Evolutionary conservation across 345 rosid genomes (phyloP).

Genomic region (Camelina laxa): DNA sequence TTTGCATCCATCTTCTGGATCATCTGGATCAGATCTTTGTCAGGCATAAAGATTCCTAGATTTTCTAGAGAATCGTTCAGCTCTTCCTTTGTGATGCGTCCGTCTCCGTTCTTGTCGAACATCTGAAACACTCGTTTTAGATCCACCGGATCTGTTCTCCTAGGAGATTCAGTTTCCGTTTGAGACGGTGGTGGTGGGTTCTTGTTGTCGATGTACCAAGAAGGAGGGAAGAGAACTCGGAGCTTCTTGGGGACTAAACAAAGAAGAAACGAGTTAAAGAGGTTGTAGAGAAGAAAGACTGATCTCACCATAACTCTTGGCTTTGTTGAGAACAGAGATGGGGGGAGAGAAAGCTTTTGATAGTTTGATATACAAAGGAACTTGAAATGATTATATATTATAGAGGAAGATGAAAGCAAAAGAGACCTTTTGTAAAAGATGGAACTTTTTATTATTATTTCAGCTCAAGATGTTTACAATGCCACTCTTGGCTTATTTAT

Average conservation of each 20-base stretch:
- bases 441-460: too few species aligned
- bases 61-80: conserved; percentile 45
- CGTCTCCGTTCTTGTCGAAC: conserved; percentile 48
- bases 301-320: conserved; percentile 45
- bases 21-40: conserved; percentile 45
- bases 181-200: conserved; percentile 13
- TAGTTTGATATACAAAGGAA: conserved; percentile 4
- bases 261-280: conserved; percentile 51
- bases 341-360: not conserved
- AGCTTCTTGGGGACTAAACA: conserved; percentile 64
- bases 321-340: conserved; percentile 37
- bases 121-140: conserved; percentile 44
- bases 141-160: conserved; percentile 37
- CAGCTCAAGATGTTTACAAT: too few species aligned
- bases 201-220: conserved; percentile 45
- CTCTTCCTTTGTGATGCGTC: conserved; percentile 45
- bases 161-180: conserved; percentile 6
- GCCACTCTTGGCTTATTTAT: too few species aligned
- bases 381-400: conserved; percentile 32
- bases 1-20: conserved; percentile 45
- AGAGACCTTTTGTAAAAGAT: too few species aligned
- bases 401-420: not conserved
- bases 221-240: conserved; percentile 47
- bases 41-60: conserved; percentile 46
- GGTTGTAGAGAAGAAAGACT: conserved; percentile 56